Evolutionary conservation across 1,284 basidiomycete species (phyloP), one percentile per base, ranked within the genome.

Genomic region (Heterobasidion parviporum): DNA sequence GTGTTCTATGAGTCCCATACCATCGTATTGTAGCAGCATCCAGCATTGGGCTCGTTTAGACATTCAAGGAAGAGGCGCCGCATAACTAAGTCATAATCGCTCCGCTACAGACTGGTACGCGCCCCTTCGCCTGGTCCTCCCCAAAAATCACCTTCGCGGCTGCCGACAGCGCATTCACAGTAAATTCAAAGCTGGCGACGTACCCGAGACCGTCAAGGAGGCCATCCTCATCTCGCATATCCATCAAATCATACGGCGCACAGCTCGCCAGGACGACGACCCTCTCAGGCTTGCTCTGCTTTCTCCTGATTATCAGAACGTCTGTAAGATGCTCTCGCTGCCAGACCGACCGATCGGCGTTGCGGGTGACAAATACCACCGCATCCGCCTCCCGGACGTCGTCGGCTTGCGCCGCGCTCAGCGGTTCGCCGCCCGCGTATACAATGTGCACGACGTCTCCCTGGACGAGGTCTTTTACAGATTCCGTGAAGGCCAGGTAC

Each of bases 171-270:
- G 77, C 83, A 0, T 71, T 66, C 1, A 67, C 61, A 1, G 82
- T 85, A 60, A 79, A 81, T 65, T 87, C 83, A 63, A 81, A 84
- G 44, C 78, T 79, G 12, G 73, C 76, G 61, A 83, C 57, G 57
- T 71, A 60, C 59, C 68, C 56, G 54, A 63, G 14, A 57, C 61
- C 45, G 55, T 57, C 2, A 41, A 41, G 59, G 59, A 60, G 61
- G 12, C 64, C 59, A 1, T 61, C 63, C 15, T 60, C 55, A 3
- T 61, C 62, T 15, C 68, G 68, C 46, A 66, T 44, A 18, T 44
- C 59, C 4, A 70, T 64, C 8, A 82, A 54, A 57, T 86, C 84
- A 61, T 85, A 86, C 36, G 84, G 84, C 16, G 74, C 79, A 62
- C 83, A 83, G 43, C 78, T 83, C 35, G 80, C 75, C 0, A 87